Base-by-base conservation (phyloP, 2,329 filamentous ascomycete genomes). In the Botrytis pseudocinerea region DNA sequence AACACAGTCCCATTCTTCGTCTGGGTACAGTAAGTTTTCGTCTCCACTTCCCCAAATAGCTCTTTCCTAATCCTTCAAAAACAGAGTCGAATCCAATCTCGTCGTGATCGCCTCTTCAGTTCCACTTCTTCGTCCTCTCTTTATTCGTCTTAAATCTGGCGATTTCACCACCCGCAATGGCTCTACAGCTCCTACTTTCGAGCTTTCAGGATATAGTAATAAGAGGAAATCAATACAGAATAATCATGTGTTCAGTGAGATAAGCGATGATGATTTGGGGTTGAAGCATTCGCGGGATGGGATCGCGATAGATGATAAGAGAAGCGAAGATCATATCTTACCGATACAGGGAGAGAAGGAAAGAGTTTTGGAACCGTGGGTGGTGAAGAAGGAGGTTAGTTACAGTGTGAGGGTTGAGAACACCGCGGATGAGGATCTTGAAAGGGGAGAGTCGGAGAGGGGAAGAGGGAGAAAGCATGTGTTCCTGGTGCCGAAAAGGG, bases 71-170 rank as follows among this genome's bases (percentile, higher is more conserved):
- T 35, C n/a, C 10, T 22, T 35, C 22, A 46, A 57, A 59, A 32
- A 7, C 35, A 76, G 74, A 54, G 72, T 76, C 54, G 75, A 76
- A 74, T 61, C 62, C 16, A 74, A 63, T 32, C 70, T 76, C 44
- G 74, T 76, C n/a, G 69, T 64, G 4, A 76, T 75, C 70, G 75
- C 74, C 14, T 73, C 73, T n/a, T 76, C 75, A 9, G 69, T 76
- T 8, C 75, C 75, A 20, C 73, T 76, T 25, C 66, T 76, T 38
- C 74, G 73, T 1, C 75, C 74, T 7, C 70, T 76, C 35, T 75
- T 76, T 62, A 66, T 65, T 2, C 48, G 59, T 18, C n/a, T 48
- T 28, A 65, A 42, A 54, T 40, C 60, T 8, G 12, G 40, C 10
- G 2, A 40, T 14, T 25, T 38, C 5, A 28, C 16, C 16, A 62